Evolutionary conservation across 116 monocot species (phyloP).

Genomic region (Papilionanthe hybrid): DNA sequence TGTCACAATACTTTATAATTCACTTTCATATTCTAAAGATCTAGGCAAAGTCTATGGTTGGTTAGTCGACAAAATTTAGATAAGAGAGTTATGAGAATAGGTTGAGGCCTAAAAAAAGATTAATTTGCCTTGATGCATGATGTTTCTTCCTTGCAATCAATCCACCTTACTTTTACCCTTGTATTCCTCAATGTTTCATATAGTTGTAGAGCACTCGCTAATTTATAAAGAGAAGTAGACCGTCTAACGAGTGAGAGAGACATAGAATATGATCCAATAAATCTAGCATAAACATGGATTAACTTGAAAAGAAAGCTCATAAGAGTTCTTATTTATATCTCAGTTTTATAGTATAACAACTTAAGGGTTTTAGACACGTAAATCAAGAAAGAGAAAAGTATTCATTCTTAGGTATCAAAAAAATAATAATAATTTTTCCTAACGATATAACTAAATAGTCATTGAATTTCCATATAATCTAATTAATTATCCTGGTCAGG

Average conservation of each 20-base stretch:
- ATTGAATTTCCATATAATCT: neutral
- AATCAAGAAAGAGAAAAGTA: neutral
- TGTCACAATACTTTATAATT: too few relatives aligned
- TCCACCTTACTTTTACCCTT: too few relatives aligned
- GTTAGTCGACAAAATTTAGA: too few relatives aligned
- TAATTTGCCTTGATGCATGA: too few relatives aligned
- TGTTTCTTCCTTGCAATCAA: too few relatives aligned
- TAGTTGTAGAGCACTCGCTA: neutral
- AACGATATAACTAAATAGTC: too few relatives aligned
- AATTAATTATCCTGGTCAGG: neutral
- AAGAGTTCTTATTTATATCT: neutral
- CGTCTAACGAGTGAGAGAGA: neutral
- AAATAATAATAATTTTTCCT: neutral
- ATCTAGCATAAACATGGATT: neutral
- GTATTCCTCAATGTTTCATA: too few relatives aligned
- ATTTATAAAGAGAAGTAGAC: neutral
- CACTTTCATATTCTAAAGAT: too few relatives aligned
- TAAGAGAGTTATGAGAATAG: too few relatives aligned
- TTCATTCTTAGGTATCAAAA: neutral
- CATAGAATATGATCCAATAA: neutral
- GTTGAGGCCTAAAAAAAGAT: too few relatives aligned
- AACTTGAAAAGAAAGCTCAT: neutral
- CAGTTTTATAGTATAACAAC: neutral
- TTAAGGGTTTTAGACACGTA: neutral
- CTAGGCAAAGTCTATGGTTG: too few relatives aligned